Evolutionary conservation across 2,329 filamentous ascomycete species (phyloP).

Genomic region (Penicillium frequentans): DNA sequence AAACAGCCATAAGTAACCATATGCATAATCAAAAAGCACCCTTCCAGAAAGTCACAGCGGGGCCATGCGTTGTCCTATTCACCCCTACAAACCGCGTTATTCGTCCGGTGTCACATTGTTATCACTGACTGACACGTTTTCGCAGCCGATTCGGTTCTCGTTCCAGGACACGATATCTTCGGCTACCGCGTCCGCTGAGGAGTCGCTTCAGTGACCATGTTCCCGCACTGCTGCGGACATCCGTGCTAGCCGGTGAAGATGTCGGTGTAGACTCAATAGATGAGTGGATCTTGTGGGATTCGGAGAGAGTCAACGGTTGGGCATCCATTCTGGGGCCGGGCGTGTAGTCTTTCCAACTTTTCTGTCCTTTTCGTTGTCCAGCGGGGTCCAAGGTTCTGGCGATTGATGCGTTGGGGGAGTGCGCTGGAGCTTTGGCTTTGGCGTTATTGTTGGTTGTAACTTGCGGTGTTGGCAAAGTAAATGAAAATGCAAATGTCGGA

Average conservation of each 20-base stretch:
- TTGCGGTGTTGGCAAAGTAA: background rate
- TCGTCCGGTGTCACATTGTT: background rate
- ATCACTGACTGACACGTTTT: slow-evolving; percentile 21
- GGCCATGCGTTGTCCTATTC: background rate
- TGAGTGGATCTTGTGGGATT: slow-evolving; percentile 2
- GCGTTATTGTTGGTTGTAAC: background rate
- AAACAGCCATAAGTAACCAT: background rate
- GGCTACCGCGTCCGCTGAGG: slow-evolving; percentile 20
- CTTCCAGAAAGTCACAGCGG: background rate
- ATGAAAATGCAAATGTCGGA: background rate
- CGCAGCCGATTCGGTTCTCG: slow-evolving; percentile 25
- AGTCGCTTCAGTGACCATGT: slow-evolving; percentile 24
- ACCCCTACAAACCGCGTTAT: background rate
- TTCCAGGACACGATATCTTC: slow-evolving; percentile 21
- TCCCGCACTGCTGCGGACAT: background rate
- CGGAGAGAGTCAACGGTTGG: slow-evolving; percentile 16
- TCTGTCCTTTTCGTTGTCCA: background rate
- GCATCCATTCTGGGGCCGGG: slow-evolving; percentile 13
- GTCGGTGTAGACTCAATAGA: background rate
- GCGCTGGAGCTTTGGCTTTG: background rate
- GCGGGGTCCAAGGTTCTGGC: background rate
- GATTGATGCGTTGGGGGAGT: background rate
- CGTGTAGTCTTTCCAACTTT: background rate
- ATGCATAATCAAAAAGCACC: background rate
- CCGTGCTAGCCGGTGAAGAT: background rate